Evolutionary conservation across 2,329 filamentous ascomycete genomes (phyloP).

Genomic region (Aureobasidium leucospermi): DNA sequence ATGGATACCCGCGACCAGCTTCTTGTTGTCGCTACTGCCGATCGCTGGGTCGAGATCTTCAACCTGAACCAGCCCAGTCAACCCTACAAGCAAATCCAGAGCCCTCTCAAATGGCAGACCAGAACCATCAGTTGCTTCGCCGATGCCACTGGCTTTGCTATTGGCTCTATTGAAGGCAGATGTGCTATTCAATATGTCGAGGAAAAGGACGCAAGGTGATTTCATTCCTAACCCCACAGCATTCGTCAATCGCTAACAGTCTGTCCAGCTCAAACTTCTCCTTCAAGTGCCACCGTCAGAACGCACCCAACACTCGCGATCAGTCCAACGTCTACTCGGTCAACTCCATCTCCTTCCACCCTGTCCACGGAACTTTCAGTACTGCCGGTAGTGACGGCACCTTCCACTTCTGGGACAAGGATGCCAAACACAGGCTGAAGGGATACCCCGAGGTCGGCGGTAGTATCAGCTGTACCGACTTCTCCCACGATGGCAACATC

Average conservation of each 20-base stretch:
- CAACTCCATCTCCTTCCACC: conserved; percentile 97
- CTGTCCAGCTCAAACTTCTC: conserved; percentile 71
- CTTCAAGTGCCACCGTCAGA: conserved; percentile 96
- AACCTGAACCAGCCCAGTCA: conserved; percentile 81
- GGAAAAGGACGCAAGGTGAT: conserved; percentile 72
- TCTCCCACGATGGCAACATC: conserved; percentile 70
- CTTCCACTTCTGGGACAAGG: conserved; percentile 88
- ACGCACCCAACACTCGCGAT: conserved; percentile 54
- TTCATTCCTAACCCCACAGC: neutral
- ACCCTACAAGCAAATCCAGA: conserved; percentile 94
- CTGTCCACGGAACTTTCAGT: conserved; percentile 93
- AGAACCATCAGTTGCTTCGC: conserved; percentile 90
- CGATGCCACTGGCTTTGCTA: conserved; percentile 84
- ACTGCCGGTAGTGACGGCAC: conserved; percentile 93
- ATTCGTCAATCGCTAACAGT: neutral
- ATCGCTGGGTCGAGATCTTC: conserved; percentile 92
- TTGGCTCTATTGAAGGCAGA: conserved; percentile 92
- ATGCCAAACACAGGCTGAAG: conserved; percentile 47
- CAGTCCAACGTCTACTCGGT: conserved; percentile 86
- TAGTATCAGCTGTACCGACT: conserved; percentile 84
- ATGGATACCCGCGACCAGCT: conserved; percentile 85
- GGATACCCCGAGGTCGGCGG: conserved; percentile 62
- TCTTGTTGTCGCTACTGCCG: conserved; percentile 85
- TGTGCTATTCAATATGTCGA: conserved; percentile 98
- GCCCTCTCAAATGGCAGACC: conserved; percentile 97